A percentile compares a stretch with the other conserved stretches of the same genome.
These are phyloP conservation scores for Diaporthe caulivora DNA, from an alignment of 2,329 filamentous ascomycete species.

Conservation along the genomic window DNA sequence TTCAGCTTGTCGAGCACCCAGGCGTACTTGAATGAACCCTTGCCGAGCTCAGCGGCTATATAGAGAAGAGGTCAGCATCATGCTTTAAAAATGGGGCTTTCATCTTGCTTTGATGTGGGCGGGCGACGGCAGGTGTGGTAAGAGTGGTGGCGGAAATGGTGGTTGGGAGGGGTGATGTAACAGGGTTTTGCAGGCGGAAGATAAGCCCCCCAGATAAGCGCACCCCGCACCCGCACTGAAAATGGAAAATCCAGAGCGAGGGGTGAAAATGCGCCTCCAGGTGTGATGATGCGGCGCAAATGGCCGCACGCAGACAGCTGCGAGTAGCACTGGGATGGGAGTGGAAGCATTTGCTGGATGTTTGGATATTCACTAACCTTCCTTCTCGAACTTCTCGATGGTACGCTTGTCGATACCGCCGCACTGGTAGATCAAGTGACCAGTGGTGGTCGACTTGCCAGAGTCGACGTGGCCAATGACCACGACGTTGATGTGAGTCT, in stretches of 20 bases:
- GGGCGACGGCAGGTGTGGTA: not conserved
- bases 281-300: slow-evolving; percentile 39
- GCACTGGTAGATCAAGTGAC: slow-evolving; percentile 99
- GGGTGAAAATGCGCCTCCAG: slow-evolving; percentile 30
- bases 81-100: too few relatives aligned
- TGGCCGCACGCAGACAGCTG: slow-evolving; percentile 19
- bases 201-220: slow-evolving; percentile 34
- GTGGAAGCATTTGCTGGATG: not conserved
- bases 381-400: slow-evolving; percentile 99
- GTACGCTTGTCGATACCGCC: slow-evolving; percentile 99
- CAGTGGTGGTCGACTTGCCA: slow-evolving; percentile 96
- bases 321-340: not conserved
- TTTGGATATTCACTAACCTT: slow-evolving; percentile 67
- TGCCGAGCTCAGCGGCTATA: slow-evolving; percentile 93
- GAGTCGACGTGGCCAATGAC: slow-evolving; percentile 90
- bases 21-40: slow-evolving; percentile 99
- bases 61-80: slow-evolving; percentile 39
- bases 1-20: slow-evolving; percentile 99
- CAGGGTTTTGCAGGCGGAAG: slow-evolving; percentile 3
- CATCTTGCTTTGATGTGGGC: too few relatives aligned
- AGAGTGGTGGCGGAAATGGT: not conserved
- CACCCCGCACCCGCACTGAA: slow-evolving; percentile 39
- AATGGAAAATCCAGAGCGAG: slow-evolving; percentile 37
- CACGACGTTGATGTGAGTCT: slow-evolving; percentile 86
- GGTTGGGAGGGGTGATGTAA: slow-evolving; percentile 11